Evolutionary conservation across 2,329 filamentous ascomycete species (phyloP), one percentile per base, ranked within the genome.

Genomic region (Diaporthe longicolla): DNA sequence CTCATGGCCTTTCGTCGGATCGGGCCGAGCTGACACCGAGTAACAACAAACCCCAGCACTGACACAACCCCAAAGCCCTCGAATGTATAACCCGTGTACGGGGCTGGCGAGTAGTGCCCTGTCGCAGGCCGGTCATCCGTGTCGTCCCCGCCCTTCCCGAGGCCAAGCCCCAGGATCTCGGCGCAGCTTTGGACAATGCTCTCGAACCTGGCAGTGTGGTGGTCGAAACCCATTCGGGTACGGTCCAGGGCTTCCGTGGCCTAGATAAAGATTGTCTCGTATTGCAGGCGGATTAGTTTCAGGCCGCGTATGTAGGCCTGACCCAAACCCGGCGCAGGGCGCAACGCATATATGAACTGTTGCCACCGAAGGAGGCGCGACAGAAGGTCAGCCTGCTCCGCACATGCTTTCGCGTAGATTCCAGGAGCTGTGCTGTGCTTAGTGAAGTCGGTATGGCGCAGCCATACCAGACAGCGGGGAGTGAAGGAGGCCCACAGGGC

Each of bases 231-330:
- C 35, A 70, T 55, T 4, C 66, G 40, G 21, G 66, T 70, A 32
- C 66, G 66, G n/a, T 70, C 66, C 50, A 70, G 58, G n/a, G 21
- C 66, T 55, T 58, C 54, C 50, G 50, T 32, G 15, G 40, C 66
- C 50, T 50, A 70, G 26, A 70, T 48, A 17, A 58, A 58, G 11
- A 55, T 24, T 43, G 24, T 70, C 3, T 58, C 40, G n/a, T 70
- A 48, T 48, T 70, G 66, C 17, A 70, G 10, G 32, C 50, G 66
- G 32, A 58, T 24, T 2, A 70, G 50, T 37, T 58, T 43, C 11
- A 66, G 43, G 61, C 11, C 29, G 21, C 61, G 61, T 15, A 15
- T 24, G 45, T n/a, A 66, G 26, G 6, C 19, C 26, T 29, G 11
- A n/a, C 21, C 61, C 21, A 37, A 11, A 15, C 11, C 61, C 11